Evolutionary conservation across 129 eudicot species (phyloP).

Genomic region (Sambucus nigra): DNA sequence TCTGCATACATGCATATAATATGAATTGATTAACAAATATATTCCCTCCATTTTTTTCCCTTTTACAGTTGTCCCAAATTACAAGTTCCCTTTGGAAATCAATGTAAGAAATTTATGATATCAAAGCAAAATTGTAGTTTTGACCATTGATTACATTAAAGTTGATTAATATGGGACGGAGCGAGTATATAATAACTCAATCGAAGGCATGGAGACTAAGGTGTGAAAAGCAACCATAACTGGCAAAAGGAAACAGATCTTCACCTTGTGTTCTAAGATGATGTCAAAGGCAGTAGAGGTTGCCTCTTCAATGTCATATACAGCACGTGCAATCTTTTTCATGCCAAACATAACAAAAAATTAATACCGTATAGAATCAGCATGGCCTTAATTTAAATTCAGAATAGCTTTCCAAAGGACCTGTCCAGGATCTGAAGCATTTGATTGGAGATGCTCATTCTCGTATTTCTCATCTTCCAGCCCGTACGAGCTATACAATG

Average conservation of each 20-base stretch:
- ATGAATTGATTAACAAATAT: no score
- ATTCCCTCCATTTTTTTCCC: no score
- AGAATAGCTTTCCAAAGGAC: conserved; percentile 20
- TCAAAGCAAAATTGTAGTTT: no score
- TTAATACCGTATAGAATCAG: conserved; percentile 1
- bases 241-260: background rate
- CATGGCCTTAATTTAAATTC: conserved; percentile 2
- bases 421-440: conserved; percentile 65
- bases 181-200: no score
- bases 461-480: conserved; percentile 60
- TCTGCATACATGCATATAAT: conserved; percentile 27
- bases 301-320: conserved; percentile 94
- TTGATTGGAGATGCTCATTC: conserved; percentile 56
- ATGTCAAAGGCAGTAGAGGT: conserved; percentile 70
- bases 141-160: no score
- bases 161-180: no score
- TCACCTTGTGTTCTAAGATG: conserved; percentile 66
- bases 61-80: no score
- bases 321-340: conserved; percentile 69
- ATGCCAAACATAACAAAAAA: conserved; percentile 10
- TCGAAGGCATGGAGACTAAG: background rate
- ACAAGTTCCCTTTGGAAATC: no score
- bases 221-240: conserved; percentile 4
- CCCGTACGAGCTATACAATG: conserved; percentile 55
- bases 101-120: no score